Conservation (phyloP, 164 flowering plant genomes). For the Tetracentron sinense region DNA sequence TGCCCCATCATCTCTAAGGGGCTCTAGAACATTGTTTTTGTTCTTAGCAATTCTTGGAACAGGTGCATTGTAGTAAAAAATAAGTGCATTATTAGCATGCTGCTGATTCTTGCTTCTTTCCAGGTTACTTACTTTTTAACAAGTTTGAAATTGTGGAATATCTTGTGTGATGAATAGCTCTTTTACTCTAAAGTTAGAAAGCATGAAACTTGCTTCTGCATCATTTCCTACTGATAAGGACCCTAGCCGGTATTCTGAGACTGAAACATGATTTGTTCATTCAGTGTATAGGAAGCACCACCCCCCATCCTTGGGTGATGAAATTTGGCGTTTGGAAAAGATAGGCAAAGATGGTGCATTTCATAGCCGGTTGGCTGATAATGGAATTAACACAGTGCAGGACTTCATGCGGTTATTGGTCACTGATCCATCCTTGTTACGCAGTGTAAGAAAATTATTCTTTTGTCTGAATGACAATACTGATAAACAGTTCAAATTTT, state of each 20-base stretch:
- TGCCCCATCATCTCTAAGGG: too few relatives aligned
- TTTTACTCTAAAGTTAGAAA: too few relatives aligned
- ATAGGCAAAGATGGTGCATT: constrained; percentile 39
- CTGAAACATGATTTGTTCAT: constrained; percentile 2
- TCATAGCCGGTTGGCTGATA: constrained; percentile 25
- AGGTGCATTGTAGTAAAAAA: too few relatives aligned
- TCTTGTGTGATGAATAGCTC: too few relatives aligned
- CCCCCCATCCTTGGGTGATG: constrained; percentile 36
- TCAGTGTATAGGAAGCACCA: constrained; percentile 37
- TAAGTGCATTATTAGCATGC: too few relatives aligned
- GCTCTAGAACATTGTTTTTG: too few relatives aligned
- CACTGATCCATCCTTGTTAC: constrained; percentile 24
- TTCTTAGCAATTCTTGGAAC: too few relatives aligned
- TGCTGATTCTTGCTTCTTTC: too few relatives aligned
- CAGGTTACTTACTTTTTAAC: too few relatives aligned
- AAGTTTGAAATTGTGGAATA: too few relatives aligned
- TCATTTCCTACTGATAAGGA: not conserved
- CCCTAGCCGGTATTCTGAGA: not conserved
- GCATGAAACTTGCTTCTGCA: not conserved
- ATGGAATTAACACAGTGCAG: constrained; percentile 30
- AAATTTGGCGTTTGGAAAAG: constrained; percentile 42
- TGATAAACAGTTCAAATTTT: not conserved
- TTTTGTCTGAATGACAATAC: not conserved
- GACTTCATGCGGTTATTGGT: constrained; percentile 36
- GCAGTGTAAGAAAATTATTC: constrained; percentile 36